Base-by-base conservation (phyloP, 805 yeast genomes). In the Candida boidinii region DNA sequence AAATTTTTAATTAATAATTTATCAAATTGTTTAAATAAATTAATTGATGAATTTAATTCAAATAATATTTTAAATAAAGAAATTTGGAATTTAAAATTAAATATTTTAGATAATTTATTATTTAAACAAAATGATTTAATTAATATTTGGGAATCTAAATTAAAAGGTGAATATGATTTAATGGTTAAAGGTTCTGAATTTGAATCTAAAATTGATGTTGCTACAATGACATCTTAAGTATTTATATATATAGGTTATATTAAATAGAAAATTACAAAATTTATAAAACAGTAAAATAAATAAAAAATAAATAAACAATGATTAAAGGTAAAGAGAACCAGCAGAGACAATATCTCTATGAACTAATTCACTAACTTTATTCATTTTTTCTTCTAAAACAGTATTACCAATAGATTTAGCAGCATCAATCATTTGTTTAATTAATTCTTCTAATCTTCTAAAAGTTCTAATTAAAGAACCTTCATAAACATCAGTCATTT, bases 401-500 rank as follows among this genome's bases (percentile, higher is more conserved):
- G 72, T 70, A 54, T 92, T 92, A 39, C 98, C 99, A 43, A 92
- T 92, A 12, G 95, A 85, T 51, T 82, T 85, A 2, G 98, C 92
- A 11, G 96, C 97, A 45, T 73, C 78, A 28, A 79, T 77, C 73
- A 92, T 68, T 56, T 92, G 98, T 49, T 90, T 76, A 36, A 92
- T 64, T 67, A 92, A 70, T 55, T 92, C 99, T 57, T 92, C 98
- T 35, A 92, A 65, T 52, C 98, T 72, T 57, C 92, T 81, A 65
- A 92, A 92, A 76, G 85, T 83, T 54, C 99, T 77, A 43, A 92
- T 90, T 51, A 92, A 69, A 16, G 94, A 81, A 26, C 99, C 99
- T 63, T 92, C 99, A 46, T 90, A 92, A 28, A 92, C 97, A 53
- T 92, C 98, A 0, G 98, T 92, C 96, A 92, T 87, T 58, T 90